Conservation (phyloP, 495 filamentous ascomycete species). For the Opeltia flavorubescens region DNA sequence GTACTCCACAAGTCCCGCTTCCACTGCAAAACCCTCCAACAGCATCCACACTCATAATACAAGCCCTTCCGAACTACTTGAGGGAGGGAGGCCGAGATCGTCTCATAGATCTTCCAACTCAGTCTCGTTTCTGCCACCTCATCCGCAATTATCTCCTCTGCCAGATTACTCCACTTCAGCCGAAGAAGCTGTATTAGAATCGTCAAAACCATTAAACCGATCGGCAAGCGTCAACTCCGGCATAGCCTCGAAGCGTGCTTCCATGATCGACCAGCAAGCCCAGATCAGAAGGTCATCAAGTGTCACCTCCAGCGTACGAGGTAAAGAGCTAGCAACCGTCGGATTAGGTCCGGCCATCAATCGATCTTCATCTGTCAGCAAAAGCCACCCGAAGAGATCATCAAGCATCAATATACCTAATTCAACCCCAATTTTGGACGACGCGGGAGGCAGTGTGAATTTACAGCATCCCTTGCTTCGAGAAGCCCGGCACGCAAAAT, state of each 20-base stretch:
- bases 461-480: conserved; percentile 12
- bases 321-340: background rate
- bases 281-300: background rate
- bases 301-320: background rate
- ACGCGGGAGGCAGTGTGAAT: conserved; percentile 12
- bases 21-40: conserved; percentile 4
- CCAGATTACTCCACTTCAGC: conserved; percentile 5
- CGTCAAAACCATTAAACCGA: background rate
- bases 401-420: conserved; percentile 2
- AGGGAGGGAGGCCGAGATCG: conserved; percentile 4
- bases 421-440: conserved; percentile 2
- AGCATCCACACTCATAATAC: conserved; percentile 1
- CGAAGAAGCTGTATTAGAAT: background rate
- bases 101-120: conserved; percentile 10
- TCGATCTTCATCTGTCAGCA: background rate
- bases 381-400: background rate
- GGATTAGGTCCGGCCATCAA: background rate
- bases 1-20: conserved; percentile 12
- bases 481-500: conserved; percentile 14
- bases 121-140: conserved; percentile 10
- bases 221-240: conserved; percentile 2
- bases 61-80: conserved; percentile 5
- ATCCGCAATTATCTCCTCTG: conserved; percentile 12
- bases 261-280: background rate
- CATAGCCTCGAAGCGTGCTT: background rate